Evolutionary conservation across 2,329 filamentous ascomycete species (phyloP).

Genomic region (Fusarium setosum): DNA sequence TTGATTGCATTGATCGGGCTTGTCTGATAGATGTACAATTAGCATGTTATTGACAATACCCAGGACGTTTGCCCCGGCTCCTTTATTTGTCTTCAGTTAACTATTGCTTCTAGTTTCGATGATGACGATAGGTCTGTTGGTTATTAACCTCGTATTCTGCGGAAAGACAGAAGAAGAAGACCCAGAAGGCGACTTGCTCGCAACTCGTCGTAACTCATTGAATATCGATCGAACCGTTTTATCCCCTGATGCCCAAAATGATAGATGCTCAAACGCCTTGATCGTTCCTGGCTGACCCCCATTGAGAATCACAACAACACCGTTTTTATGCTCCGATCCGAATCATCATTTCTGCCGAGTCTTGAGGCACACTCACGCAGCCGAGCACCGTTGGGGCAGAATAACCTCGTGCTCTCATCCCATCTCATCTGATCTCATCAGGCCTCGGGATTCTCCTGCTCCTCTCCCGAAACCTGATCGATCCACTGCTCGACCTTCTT

Average conservation of each 20-base stretch:
- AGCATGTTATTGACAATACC: slow-evolving; percentile 20
- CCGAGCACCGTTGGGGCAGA: not conserved
- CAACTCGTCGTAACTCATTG: not conserved
- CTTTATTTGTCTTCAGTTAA: slow-evolving; percentile 2
- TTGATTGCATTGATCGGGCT: not conserved
- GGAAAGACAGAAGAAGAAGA: too few species aligned
- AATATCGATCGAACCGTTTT: not conserved
- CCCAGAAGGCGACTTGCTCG: not conserved
- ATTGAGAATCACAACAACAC: slow-evolving; percentile 6
- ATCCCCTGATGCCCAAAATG: not conserved
- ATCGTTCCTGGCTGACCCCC: not conserved
- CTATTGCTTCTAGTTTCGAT: too few species aligned
- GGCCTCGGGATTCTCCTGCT: not conserved
- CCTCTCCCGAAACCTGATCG: slow-evolving; percentile 10
- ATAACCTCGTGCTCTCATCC: too few species aligned
- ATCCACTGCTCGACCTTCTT: slow-evolving; percentile 36
- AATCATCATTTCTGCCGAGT: not conserved
- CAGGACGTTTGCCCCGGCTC: slow-evolving; percentile 10
- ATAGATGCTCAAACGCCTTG: not conserved
- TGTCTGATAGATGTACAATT: slow-evolving; percentile 15
- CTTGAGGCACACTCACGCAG: not conserved
- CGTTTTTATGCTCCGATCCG: not conserved
- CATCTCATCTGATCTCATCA: not conserved
- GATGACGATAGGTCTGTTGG: too few species aligned
- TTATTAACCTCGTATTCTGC: too few species aligned